phyloP scores from a whole-genome alignment of 1,139 yeast species.

The Zygoascus hellenicus region DNA sequence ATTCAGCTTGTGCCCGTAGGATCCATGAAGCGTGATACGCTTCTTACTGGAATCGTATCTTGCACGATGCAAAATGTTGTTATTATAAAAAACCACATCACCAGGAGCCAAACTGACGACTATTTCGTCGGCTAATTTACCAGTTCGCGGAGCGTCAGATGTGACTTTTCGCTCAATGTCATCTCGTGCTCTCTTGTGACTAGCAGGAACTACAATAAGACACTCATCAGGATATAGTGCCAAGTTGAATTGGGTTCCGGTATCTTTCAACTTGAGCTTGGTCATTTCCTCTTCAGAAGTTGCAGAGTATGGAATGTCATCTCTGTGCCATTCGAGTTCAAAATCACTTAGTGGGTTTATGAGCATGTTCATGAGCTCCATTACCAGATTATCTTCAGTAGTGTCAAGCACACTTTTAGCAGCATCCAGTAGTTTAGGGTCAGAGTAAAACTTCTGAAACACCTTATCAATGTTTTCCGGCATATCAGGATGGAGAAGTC shows the following conservation, averaged over 20 bases:
- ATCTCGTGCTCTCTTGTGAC: constrained; percentile 46
- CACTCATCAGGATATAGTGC: constrained; percentile 48
- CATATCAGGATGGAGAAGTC: constrained; percentile 47
- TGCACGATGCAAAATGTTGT: constrained; percentile 50
- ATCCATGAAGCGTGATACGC: constrained; percentile 49
- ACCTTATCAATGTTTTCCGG: constrained; percentile 32
- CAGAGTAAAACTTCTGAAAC: constrained; percentile 44
- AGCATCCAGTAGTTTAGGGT: constrained; percentile 39
- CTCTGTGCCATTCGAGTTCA: constrained; percentile 55
- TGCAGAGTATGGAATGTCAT: constrained; percentile 48
- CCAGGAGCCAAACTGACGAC: constrained; percentile 47
- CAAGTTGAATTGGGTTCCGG: constrained; percentile 53
- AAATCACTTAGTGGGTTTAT: constrained; percentile 53
- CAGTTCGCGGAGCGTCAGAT: constrained; percentile 35
- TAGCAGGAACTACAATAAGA: constrained; percentile 48
- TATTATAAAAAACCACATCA: constrained; percentile 50
- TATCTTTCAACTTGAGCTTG: constrained; percentile 41
- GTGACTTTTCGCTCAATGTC: constrained; percentile 45
- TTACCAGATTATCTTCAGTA: constrained; percentile 36
- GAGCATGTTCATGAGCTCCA: constrained; percentile 54
- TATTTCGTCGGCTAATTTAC: constrained; percentile 34
- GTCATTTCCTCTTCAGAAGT: constrained; percentile 44
- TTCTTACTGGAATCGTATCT: constrained; percentile 39
- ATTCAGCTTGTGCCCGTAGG: constrained; percentile 45
- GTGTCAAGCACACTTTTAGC: constrained; percentile 46